These are phyloP conservation scores for Chalciporus piperatus DNA, from an alignment of 768 basidiomycete species.

Conservation along the genomic window DNA sequence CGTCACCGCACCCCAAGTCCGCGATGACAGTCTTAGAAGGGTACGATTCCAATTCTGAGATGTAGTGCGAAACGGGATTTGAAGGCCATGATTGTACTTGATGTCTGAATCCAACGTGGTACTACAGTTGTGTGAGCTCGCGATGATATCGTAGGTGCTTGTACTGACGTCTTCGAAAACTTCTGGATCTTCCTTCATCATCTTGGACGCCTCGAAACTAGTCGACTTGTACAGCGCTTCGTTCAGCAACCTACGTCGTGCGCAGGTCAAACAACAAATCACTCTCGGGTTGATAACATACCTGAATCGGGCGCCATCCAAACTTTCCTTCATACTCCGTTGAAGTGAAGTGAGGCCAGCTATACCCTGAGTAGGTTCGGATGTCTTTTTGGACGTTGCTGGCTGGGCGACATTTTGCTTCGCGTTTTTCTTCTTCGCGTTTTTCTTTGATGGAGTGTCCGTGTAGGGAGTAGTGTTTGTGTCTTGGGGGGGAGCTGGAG, in stretches of 20 bases:
- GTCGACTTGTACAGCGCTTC: conserved; percentile 88
- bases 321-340: conserved; percentile 68
- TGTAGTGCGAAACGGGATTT: conserved; percentile 87
- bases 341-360: conserved; percentile 67
- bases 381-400: conserved; percentile 22
- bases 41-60: conserved; percentile 59
- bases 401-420: conserved; percentile 16
- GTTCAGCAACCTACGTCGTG: conserved; percentile 71
- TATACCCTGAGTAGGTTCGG: conserved; percentile 13
- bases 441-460: conserved; percentile 7
- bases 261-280: conserved; percentile 8
- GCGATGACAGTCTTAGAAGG: conserved; percentile 72
- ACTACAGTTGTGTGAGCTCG: conserved; percentile 48
- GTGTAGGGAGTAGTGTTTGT: conserved; percentile 6
- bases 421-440: conserved; percentile 18
- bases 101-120: conserved; percentile 87
- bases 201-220: conserved; percentile 65
- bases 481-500: conserved; percentile 8
- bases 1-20: conserved; percentile 96
- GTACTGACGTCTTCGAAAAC: conserved; percentile 76
- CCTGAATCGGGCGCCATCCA: conserved; percentile 90
- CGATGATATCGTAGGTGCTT: conserved; percentile 1
- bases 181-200: conserved; percentile 83
- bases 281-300: conserved; percentile 20
- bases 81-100: conserved; percentile 94